Base-by-base conservation (phyloP, 228 moss, liverwort and hornwort genomes). In the Sphagnum magellanicum region DNA sequence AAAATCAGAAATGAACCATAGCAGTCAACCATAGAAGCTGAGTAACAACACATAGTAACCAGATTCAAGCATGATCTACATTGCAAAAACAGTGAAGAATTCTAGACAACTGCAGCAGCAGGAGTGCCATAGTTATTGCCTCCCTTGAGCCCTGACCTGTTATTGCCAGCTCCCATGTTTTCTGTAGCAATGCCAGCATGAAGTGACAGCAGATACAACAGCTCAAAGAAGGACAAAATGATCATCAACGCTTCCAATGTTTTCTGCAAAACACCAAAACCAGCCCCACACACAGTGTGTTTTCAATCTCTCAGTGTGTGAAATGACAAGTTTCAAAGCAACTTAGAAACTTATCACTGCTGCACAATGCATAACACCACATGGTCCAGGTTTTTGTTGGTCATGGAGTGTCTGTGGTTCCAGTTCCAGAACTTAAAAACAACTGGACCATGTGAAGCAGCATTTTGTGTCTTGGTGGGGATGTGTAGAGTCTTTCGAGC, bases 171-270 rank as follows among this genome's bases (percentile, higher is more conserved):
- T 32, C 72, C 65, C 11, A 77, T 77, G 13, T 75, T 76, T 50
- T 70, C 79, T 62, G 79, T 69, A 0, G 82, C 62, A 50, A 84
- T 61, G 52, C 88, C 84, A 5, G 85, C 84, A 57, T 88, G 88
- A 59, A 88, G 82, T n/a, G 84, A 75, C 65, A 88, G 70, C 68
- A 88, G 32, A 73, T 84, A 84, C 67, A 88, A 73, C 59, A 88
- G 75, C 71, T 82, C 80, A 52, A 82, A 78, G 47, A 79, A 65
- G 5, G 82, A 75, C 80, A 85, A 71, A 60, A 76, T 60, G 76
- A 74, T 78, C 72, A 79, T 80, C 70, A 78, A 73, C 16, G 80
- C 78, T 72, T 88, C 88, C 67, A 85, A 72, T 58, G 76, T 67
- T 84, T 74, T 75, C 88, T 88, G 89, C 68, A 71, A 12, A 61